Evolutionary conservation across 179 eudicot genomes (phyloP).

Genomic region (Amaranthus tricolor): DNA sequence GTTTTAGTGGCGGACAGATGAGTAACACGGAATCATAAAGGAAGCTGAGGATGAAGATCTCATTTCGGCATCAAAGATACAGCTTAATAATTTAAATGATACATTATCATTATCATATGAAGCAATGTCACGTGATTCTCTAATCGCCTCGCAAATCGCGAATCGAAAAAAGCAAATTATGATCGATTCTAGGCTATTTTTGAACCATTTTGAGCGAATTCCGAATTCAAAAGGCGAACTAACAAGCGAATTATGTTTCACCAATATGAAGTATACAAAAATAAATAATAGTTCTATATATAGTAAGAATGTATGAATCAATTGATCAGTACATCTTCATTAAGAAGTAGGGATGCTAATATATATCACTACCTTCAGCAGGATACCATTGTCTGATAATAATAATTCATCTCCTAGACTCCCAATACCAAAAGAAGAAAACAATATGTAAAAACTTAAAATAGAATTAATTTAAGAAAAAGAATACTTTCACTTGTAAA

Average conservation of each 20-base stretch:
- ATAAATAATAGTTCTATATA: neutral
- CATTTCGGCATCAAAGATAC: no score
- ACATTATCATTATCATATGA: neutral
- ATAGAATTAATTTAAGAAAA: slow-evolving; percentile 14
- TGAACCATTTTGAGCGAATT: no score
- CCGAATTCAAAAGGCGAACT: no score
- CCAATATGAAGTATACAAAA: no score
- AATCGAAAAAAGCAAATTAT: no score
- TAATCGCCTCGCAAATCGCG: no score
- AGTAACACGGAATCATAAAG: neutral
- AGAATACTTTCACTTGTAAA: slow-evolving; percentile 25
- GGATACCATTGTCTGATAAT: slow-evolving; percentile 23
- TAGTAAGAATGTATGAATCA: slow-evolving; percentile 26
- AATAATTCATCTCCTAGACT: slow-evolving; percentile 37
- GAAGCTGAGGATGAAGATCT: no score
- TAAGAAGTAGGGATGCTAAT: slow-evolving; percentile 37
- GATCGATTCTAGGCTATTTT: no score
- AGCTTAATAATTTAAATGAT: neutral
- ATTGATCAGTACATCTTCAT: slow-evolving; percentile 26
- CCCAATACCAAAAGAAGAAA: slow-evolving; percentile 32
- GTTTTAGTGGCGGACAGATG: neutral
- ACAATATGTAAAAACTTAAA: slow-evolving; percentile 18
- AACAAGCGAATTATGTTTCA: no score
- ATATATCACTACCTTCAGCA: slow-evolving; percentile 29
- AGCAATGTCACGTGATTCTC: no score